Base-by-base conservation (phyloP, 1,139 yeast species). In the Saccharomyces hybrid region DNA sequence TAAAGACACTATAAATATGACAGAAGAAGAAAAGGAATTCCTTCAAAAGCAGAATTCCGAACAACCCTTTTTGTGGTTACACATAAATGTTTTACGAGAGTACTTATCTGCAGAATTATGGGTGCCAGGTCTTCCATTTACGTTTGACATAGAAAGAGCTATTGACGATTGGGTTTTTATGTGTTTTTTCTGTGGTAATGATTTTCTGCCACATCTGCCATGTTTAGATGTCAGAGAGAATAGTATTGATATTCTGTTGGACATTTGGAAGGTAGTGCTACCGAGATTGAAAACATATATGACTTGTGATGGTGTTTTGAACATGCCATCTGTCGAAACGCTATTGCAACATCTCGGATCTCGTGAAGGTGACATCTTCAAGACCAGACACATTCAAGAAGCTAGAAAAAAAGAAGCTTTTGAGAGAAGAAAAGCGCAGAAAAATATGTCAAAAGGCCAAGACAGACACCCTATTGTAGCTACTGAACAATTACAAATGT, bases 101-200 rank as follows among this genome's bases (percentile, higher is more conserved):
- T 95, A 95, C 66, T 76, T 95, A 56, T 88, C 85, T 55, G 82
- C 88, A 9, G 99, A 95, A 70, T 76, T 95, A 54, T 78, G 75
- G 57, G 81, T 87, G 29, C 89, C 91, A 1, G 78, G 84, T 49
- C 69, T 86, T 31, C 79, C 89, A 0, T 86, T 88, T 64, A 80
- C 83, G 16, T 90, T 86, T 72, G 97, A 93, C 68, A 73, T 90
- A 58, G 99, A 95, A 72, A 78, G 99, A 56, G 97, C 98, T 2
- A 85, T 95, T 58, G 99, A 95, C 69, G 99, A 95, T 73, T 95
- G 99, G 99, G 91, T 95, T 16, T 95, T 95, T 63, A 86, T 95
- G 91, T 93, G 98, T 78, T 95, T 95, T 75, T 95, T 95, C 69
- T 96, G 93, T 56, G 99, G 99, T 70, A 95, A 95, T 69, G 99